Evolutionary conservation across 805 yeast species (phyloP).

Genomic region (Candida multigemmis): DNA sequence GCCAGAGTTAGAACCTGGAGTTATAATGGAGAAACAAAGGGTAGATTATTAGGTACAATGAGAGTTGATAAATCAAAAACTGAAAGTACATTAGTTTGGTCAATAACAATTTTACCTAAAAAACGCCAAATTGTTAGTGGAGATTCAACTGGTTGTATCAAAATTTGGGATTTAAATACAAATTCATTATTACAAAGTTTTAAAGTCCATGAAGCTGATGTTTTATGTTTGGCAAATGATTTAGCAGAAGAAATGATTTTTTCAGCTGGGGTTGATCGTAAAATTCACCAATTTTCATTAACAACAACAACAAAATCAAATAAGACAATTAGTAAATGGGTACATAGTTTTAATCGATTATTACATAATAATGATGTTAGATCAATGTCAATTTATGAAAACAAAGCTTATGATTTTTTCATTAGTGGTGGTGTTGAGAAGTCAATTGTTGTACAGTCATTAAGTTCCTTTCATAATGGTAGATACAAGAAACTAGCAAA

Average conservation of each 20-base stretch:
- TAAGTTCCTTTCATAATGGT: conserved; percentile 61
- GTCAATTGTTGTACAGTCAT: conserved; percentile 55
- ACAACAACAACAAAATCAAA: conserved; percentile 17
- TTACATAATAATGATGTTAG: conserved; percentile 85
- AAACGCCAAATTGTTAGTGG: conserved; percentile 82
- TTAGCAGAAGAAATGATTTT: conserved; percentile 55
- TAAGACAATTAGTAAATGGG: conserved; percentile 49
- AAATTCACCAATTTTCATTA: conserved; percentile 63
- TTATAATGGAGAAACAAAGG: conserved; percentile 34
- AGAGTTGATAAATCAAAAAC: conserved; percentile 83
- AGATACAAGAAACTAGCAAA: conserved; percentile 63
- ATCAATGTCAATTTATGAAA: conserved; percentile 60
- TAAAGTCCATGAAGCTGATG: conserved; percentile 85
- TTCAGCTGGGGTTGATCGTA: conserved; percentile 90
- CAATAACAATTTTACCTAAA: conserved; percentile 53
- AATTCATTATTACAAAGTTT: conserved; percentile 75
- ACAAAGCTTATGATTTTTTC: conserved; percentile 58
- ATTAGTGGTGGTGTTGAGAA: conserved; percentile 83
- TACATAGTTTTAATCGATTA: conserved; percentile 63
- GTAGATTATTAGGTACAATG: conserved; percentile 75
- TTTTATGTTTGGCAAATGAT: conserved; percentile 61
- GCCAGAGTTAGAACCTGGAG: conserved; percentile 86
- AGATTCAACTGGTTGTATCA: conserved; percentile 90
- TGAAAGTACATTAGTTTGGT: conserved; percentile 90
- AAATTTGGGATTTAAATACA: conserved; percentile 82